Base-by-base conservation (phyloP, 1,284 basidiomycete genomes). In the Coniferiporia weirii region DNA sequence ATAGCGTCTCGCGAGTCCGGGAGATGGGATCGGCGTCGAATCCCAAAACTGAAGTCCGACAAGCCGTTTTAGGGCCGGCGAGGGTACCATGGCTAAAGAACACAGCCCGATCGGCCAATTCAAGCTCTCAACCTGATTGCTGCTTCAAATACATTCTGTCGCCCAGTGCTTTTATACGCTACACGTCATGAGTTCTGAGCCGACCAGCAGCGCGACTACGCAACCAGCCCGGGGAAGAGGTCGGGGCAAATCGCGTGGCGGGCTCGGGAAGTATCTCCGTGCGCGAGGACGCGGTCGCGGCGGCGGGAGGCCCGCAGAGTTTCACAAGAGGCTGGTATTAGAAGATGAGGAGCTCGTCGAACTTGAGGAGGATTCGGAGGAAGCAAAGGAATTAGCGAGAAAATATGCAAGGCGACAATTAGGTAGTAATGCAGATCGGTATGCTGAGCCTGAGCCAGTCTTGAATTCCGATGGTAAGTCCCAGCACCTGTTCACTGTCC, bases 351-450 rank as follows among this genome's bases (percentile, higher is more conserved):
- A 69, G 34, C 66, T 68, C 0, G 61, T 65, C 1, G 69, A 70
- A 4, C 64, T 72, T 10, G 77, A 78, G 35, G 74, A 76, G 43
- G 75, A 77, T 49, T 76, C 75, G 3, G 80, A 81, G 62, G 77
- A 76, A 43, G 75, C 73, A 5, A 72, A 75, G 46, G 84, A 83
- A 66, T 62, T 73, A 10, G 72, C 72, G 13, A 69, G 68, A 47
- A 84, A 79, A 66, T 90, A 79, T 60, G 70, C 79, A 22, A 75
- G 75, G 62, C 76, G 89, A 52, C 72, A 82, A 54, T 73, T 91
- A 12, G 82, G 76, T 9, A 78, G 84, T 6, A 91, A 91, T 66
- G 83, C 75, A 0, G 86, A 89, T 74, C 76, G 87, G 57, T 91
- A 90, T 67, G 77, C 68, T 17, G 88, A 90, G 70, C 78, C 79